Evolutionary conservation across 768 basidiomycete species (phyloP).

Genomic region (Trametes elegans): DNA sequence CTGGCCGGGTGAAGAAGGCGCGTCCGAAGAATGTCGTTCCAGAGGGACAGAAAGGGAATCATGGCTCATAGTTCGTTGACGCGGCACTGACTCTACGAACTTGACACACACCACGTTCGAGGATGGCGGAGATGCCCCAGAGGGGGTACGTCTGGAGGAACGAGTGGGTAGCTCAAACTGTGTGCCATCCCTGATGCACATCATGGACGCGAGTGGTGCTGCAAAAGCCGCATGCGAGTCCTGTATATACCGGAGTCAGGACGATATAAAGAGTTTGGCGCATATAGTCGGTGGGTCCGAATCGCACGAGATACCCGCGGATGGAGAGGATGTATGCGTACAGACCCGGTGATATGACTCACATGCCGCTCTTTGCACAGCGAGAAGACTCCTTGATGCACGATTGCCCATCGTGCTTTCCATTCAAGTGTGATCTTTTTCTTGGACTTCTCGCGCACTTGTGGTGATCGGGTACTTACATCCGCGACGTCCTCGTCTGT

Average conservation of each 20-base stretch:
- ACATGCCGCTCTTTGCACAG: conserved; percentile 56
- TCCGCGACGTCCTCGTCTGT: conserved; percentile 5
- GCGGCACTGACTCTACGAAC: neutral
- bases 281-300: neutral
- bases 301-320: neutral
- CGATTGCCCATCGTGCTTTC: conserved; percentile 62
- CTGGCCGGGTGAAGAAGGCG: neutral
- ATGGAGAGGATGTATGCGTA: neutral
- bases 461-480: neutral
- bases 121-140: neutral
- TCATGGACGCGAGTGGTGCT: conserved; percentile 40
- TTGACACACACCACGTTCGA: conserved; percentile 14
- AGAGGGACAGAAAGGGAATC: neutral
- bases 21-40: neutral
- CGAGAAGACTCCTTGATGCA: conserved; percentile 53
- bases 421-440: conserved; percentile 49
- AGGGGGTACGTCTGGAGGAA: conserved; percentile 17
- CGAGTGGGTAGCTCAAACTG: conserved; percentile 35
- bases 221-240: conserved; percentile 38
- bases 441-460: conserved; percentile 12
- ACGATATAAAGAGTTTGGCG: neutral
- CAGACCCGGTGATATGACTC: conserved; percentile 20
- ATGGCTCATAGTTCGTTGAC: conserved; percentile 10
- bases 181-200: conserved; percentile 43
- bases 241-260: conserved; percentile 27